phyloP scores from a whole-genome alignment of 2,329 filamentous ascomycete genomes.

The Pseudogymnoascus sp. region DNA sequence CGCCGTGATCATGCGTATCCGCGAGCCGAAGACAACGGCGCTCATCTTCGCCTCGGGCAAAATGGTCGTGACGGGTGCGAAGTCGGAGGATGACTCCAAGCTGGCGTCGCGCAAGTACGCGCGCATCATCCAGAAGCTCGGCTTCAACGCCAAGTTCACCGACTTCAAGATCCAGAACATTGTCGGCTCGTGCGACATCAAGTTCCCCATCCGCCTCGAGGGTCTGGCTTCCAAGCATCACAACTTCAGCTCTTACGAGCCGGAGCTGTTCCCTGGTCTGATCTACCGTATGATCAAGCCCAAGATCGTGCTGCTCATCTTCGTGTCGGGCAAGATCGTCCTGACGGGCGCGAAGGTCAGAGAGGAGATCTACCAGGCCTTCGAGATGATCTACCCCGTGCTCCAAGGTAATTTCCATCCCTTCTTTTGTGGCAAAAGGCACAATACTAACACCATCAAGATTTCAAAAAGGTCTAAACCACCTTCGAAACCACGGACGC shows the following conservation, averaged over 20 bases:
- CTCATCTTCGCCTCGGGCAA: slow-evolving; percentile 97
- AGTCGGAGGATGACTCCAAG: slow-evolving; percentile 96
- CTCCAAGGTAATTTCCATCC: slow-evolving; percentile 61
- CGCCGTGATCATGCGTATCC: slow-evolving; percentile 98
- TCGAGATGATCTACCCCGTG: slow-evolving; percentile 96
- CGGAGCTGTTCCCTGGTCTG: slow-evolving; percentile 95
- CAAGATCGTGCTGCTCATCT: slow-evolving; percentile 96
- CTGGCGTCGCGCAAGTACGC: slow-evolving; percentile 96
- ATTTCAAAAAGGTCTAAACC: slow-evolving; percentile 34
- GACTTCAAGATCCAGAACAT: slow-evolving; percentile 99
- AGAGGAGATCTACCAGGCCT: slow-evolving; percentile 95
- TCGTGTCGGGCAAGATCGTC: slow-evolving; percentile 97
- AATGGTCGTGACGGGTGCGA: slow-evolving; percentile 98
- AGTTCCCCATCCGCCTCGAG: slow-evolving; percentile 96
- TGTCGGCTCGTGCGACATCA: slow-evolving; percentile 97
- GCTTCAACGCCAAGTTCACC: slow-evolving; percentile 98
- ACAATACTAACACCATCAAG: slow-evolving; percentile 23
- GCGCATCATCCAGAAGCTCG: slow-evolving; percentile 98
- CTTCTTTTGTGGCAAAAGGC: neutral
- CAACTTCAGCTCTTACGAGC: slow-evolving; percentile 99
- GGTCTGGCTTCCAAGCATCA: slow-evolving; percentile 95
- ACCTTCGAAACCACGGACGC: slow-evolving; percentile 15
- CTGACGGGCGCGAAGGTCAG: slow-evolving; percentile 95
- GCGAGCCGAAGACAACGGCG: slow-evolving; percentile 96
- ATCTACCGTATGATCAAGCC: slow-evolving; percentile 99